Evolutionary conservation across 2,329 filamentous ascomycete genomes (phyloP), one percentile per base, ranked within the genome.

Genomic region (Bipolaris zeicola): DNA sequence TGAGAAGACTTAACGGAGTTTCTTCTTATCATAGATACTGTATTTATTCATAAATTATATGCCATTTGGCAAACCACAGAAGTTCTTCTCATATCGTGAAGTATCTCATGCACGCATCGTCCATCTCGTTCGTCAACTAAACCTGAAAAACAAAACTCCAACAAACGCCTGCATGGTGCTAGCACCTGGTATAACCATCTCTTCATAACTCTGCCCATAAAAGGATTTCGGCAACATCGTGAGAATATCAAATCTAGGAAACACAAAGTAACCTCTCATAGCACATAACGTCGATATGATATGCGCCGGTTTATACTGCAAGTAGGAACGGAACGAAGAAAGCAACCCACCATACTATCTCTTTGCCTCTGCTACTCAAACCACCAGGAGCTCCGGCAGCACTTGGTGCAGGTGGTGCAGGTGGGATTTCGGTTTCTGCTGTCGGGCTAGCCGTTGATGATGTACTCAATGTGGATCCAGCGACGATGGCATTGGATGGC

Each of bases 341-440:
- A 1, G 63, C 52, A 7, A 73, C 38, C 72, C 72, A 74, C 71
- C 72, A 74, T 0, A 73, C 71, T 43, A 49, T 60, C 49, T 73
- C 70, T 20, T 67, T 69, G 1, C 48, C 53, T 26, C 46, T 55
- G 1, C 46, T 22, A 16, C 49, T 50, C 10, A 63, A 5, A 7
- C 43, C 37, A 5, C 43, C 56, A 5, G 59, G 54, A 5, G 58
- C 58, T 7, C 64, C 65, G 26, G 57, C 60, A 11, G 63, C 64
- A 26, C 62, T 68, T 5, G 71, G 71, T n/a, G 71, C 70, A 36
- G 65, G 68, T 11, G 71, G 71, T n/a, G 71, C 70, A 36, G 65
- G 68, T 13, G 71, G 70, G 20, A 66, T 63, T 1, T 52, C 63
- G 1, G 67, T 69, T 8, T 54, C 45, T 4, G 37, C 37, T 7